phyloP scores from a whole-genome alignment of 2,329 filamentous ascomycete species.

The Trichoderma sp. region DNA sequence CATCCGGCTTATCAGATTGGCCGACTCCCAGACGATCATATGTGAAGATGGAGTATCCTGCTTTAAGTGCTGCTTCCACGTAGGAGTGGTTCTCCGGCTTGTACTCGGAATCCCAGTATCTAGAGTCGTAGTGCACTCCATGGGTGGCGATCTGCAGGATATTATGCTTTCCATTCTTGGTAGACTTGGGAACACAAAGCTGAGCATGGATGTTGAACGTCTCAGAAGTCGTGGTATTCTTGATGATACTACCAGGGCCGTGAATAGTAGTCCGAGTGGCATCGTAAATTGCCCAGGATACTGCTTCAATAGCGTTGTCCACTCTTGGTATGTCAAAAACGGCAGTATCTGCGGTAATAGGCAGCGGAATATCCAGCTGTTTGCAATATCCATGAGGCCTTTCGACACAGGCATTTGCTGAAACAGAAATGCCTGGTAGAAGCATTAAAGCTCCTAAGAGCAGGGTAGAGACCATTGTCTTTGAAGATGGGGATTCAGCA shows the following conservation, averaged over 20 bases:
- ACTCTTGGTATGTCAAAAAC: slow-evolving; percentile 5
- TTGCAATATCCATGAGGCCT: slow-evolving; percentile 15
- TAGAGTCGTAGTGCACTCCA: slow-evolving; percentile 12
- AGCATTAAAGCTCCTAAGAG: not conserved
- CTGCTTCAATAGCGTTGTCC: slow-evolving; percentile 12
- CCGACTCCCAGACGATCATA: slow-evolving; percentile 13
- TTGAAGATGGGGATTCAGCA: not conserved
- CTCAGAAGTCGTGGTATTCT: slow-evolving; percentile 8
- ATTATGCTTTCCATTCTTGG: not conserved
- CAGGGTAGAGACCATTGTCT: not conserved
- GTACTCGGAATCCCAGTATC: slow-evolving; percentile 16
- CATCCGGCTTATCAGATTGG: slow-evolving; percentile 2
- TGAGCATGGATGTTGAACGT: slow-evolving; percentile 10
- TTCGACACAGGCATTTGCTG: not conserved
- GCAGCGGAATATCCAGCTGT: not conserved
- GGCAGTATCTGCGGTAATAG: not conserved
- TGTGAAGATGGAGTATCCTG: slow-evolving; percentile 8
- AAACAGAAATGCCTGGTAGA: not conserved
- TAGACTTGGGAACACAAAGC: not conserved
- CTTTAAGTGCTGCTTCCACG: slow-evolving; percentile 3
- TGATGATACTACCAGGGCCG: not conserved
- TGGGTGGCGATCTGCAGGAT: slow-evolving; percentile 11
- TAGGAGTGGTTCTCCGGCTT: slow-evolving; percentile 15
- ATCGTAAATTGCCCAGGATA: slow-evolving; percentile 12
- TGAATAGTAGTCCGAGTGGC: not conserved